A percentile compares a stretch with the other conserved stretches of the same genome.
phyloP scores from a whole-genome alignment of 257 asterid species.

The Solanum commersonii region DNA sequence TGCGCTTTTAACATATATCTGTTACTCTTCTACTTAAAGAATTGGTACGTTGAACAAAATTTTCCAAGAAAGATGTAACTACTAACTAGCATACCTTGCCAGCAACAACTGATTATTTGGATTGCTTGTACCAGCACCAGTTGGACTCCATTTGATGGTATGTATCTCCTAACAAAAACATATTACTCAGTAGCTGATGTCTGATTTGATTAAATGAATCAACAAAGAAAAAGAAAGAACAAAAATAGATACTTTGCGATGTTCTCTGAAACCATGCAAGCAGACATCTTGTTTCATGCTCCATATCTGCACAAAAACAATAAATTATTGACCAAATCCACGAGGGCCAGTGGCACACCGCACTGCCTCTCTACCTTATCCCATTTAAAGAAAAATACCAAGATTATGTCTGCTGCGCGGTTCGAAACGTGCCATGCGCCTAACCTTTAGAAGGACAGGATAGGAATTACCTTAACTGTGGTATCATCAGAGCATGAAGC shows the following conservation, averaged over 20 bases:
- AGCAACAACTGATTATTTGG: constrained; percentile 60
- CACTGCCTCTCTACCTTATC: not conserved
- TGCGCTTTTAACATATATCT: no score
- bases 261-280: constrained; percentile 69
- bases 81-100: constrained; percentile 47
- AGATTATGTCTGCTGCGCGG: not conserved
- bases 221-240: not conserved
- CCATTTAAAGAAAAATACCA: not conserved
- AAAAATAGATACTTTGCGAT: constrained; percentile 35
- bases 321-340: not conserved
- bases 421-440: not conserved
- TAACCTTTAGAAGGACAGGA: not conserved
- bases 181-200: not conserved
- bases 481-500: constrained; percentile 99
- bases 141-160: constrained; percentile 94
- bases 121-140: constrained; percentile 74
- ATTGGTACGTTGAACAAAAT: no score
- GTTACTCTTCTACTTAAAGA: no score
- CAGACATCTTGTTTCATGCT: constrained; percentile 63
- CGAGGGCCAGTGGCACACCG: not conserved
- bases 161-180: constrained; percentile 55
- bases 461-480: constrained; percentile 45
- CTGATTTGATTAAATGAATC: not conserved
- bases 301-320: constrained; percentile 68
- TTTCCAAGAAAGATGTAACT: no score